Evolutionary conservation across 2,329 filamentous ascomycete genomes (phyloP).

Genomic region (Clarireedia monteithiana): DNA sequence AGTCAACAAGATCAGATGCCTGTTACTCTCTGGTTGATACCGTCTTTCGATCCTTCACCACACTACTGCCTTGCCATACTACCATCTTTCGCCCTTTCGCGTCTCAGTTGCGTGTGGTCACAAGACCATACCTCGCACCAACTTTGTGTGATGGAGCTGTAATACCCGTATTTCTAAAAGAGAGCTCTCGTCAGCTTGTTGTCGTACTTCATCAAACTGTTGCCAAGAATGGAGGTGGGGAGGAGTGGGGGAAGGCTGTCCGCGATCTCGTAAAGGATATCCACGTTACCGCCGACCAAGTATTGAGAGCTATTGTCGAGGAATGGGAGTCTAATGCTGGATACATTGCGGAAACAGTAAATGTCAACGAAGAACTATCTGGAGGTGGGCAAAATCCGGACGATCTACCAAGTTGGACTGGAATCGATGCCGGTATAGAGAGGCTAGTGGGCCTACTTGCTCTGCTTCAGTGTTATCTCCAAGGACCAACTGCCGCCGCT

Average conservation of each 20-base stretch:
- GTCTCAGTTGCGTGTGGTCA: constrained; percentile 55
- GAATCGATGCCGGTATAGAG: constrained; percentile 65
- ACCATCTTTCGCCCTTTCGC: constrained; percentile 74
- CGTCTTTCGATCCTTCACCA: constrained; percentile 62
- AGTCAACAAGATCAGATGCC: constrained; percentile 28
- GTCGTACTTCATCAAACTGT: constrained; percentile 72
- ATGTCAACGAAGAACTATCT: constrained; percentile 38
- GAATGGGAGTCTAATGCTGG: constrained; percentile 66
- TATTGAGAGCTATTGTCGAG: constrained; percentile 73
- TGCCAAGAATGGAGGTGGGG: constrained; percentile 66
- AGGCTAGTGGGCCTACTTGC: constrained; percentile 59
- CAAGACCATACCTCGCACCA: constrained; percentile 54
- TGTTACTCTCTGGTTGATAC: constrained; percentile 51
- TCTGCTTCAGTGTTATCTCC: constrained; percentile 56
- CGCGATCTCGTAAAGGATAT: constrained; percentile 53
- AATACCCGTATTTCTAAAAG: constrained; percentile 45
- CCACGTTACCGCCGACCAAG: constrained; percentile 65
- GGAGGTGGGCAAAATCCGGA: constrained; percentile 40
- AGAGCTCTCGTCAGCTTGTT: constrained; percentile 55
- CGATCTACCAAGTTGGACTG: constrained; percentile 62
- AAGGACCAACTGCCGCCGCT: constrained; percentile 53
- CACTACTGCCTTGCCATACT: constrained; percentile 71
- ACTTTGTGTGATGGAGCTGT: constrained; percentile 45
- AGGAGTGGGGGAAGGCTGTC: constrained; percentile 70
- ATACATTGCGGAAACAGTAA: constrained; percentile 36